Evolutionary conservation across 192 early-diverging fungal genomes (phyloP).

Genomic region (Coemansia pectinata): DNA sequence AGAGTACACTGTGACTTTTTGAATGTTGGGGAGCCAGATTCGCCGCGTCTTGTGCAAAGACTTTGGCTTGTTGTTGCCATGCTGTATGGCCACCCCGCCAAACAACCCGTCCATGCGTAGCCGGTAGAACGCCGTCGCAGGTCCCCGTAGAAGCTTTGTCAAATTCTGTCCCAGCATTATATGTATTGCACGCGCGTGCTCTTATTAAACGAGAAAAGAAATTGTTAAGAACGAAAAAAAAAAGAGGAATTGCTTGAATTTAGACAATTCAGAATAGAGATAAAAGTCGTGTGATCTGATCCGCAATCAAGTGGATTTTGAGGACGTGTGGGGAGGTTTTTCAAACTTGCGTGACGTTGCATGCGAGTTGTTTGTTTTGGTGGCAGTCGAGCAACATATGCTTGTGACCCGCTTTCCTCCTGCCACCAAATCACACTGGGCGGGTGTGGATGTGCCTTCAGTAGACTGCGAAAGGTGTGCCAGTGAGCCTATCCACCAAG

Average conservation of each 20-base stretch:
- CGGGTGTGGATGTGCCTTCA: background rate
- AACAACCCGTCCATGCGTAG: slow-evolving; percentile 45
- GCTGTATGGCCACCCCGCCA: slow-evolving; percentile 25
- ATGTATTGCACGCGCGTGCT: background rate
- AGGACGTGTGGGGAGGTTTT: background rate
- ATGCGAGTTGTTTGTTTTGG: background rate
- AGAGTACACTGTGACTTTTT: slow-evolving; percentile 66
- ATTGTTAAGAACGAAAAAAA: background rate
- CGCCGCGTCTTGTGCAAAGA: slow-evolving; percentile 76
- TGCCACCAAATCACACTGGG: background rate
- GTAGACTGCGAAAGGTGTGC: background rate
- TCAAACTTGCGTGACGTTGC: too few species aligned
- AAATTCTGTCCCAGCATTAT: slow-evolving; percentile 23
- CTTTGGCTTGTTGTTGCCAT: slow-evolving; percentile 55
- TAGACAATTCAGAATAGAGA: background rate
- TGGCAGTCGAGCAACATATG: background rate
- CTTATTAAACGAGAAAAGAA: background rate
- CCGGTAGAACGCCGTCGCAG: slow-evolving; percentile 39
- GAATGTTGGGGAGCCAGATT: slow-evolving; percentile 77
- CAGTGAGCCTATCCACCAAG: background rate
- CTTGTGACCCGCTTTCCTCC: background rate
- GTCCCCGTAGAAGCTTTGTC: slow-evolving; percentile 20
- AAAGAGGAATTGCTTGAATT: background rate
- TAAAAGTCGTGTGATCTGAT: background rate
- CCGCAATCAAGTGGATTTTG: background rate